Evolutionary conservation across 225 moss, liverwort and hornwort species (phyloP).

Genomic region (Pleurozium schreberi): DNA sequence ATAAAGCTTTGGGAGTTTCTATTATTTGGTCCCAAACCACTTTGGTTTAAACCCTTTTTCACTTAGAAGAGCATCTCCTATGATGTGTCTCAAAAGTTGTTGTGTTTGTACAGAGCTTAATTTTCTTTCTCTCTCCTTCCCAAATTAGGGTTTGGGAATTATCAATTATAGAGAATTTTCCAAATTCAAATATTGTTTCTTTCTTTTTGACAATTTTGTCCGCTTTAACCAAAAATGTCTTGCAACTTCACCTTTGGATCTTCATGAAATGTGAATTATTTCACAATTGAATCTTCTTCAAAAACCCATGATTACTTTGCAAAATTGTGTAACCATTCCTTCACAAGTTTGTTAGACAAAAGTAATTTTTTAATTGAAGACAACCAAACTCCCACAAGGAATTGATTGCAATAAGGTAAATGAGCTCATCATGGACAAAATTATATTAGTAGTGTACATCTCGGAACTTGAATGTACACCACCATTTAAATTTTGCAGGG

Average conservation of each 20-base stretch:
- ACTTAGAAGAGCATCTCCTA: background rate
- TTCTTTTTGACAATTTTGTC: background rate
- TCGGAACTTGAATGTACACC: background rate
- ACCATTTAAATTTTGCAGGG: background rate
- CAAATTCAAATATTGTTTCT: background rate
- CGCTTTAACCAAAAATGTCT: too few relatives aligned
- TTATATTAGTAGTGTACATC: background rate
- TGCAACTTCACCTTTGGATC: too few relatives aligned
- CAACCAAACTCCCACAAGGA: background rate
- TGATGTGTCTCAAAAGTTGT: background rate
- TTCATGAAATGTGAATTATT: fast-evolving
- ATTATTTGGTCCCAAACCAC: background rate
- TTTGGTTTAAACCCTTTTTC: background rate
- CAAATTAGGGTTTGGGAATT: background rate
- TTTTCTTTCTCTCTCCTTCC: fast-evolving
- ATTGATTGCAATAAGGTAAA: too few relatives aligned
- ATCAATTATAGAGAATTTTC: fast-evolving
- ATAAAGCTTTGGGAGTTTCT: too few relatives aligned
- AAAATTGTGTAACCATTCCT: fast-evolving
- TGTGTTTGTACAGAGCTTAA: fast-evolving
- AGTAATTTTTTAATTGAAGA: fast-evolving
- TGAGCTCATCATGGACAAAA: background rate
- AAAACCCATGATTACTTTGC: fast-evolving
- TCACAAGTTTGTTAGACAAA: fast-evolving
- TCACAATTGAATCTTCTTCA: background rate